These are phyloP conservation scores for Zymoseptoria tritici DNA, from an alignment of 2,329 filamentous ascomycete genomes.

Conservation along the genomic window DNA sequence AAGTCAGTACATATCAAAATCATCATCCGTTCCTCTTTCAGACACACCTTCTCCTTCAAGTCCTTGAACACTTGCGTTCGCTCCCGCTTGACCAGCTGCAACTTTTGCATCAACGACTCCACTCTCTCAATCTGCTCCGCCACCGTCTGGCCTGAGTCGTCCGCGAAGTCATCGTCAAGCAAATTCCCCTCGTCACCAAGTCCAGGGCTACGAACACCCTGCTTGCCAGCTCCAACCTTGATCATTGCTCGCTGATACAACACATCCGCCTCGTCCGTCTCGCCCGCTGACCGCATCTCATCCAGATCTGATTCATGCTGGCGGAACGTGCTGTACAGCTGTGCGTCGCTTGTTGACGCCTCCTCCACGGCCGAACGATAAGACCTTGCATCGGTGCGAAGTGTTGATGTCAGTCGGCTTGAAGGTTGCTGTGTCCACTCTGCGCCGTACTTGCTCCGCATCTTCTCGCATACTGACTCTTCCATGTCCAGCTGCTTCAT, in stretches of 20 bases:
- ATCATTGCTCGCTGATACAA: constrained; percentile 82
- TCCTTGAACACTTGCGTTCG: constrained; percentile 89
- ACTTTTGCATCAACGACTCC: constrained; percentile 81
- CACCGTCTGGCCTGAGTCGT: constrained; percentile 70
- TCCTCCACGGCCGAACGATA: constrained; percentile 87
- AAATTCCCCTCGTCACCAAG: constrained; percentile 61
- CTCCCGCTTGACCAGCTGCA: constrained; percentile 88
- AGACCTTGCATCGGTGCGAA: constrained; percentile 77
- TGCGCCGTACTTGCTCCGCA: constrained; percentile 91
- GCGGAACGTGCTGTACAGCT: constrained; percentile 73
- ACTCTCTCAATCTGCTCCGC: constrained; percentile 82
- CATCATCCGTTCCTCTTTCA: neutral
- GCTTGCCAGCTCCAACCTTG: constrained; percentile 63
- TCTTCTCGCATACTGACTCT: constrained; percentile 97
- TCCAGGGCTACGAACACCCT: constrained; percentile 50
- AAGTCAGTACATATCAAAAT: constrained; percentile 1
- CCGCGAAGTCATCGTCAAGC: constrained; percentile 85
- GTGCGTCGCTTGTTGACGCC: constrained; percentile 75
- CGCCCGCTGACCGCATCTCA: constrained; percentile 85
- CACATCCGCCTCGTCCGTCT: constrained; percentile 77
- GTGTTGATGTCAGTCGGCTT: constrained; percentile 75
- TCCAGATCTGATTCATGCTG: constrained; percentile 86
- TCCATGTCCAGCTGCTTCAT: constrained; percentile 91
- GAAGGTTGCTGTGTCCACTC: constrained; percentile 98
- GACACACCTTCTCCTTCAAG: constrained; percentile 83